Percentiles rank a stretch among this genome's conserved stretches.
Evolutionary conservation across 2,329 filamentous ascomycete species (phyloP).

Genomic region (Scedosporium apiospermum): DNA sequence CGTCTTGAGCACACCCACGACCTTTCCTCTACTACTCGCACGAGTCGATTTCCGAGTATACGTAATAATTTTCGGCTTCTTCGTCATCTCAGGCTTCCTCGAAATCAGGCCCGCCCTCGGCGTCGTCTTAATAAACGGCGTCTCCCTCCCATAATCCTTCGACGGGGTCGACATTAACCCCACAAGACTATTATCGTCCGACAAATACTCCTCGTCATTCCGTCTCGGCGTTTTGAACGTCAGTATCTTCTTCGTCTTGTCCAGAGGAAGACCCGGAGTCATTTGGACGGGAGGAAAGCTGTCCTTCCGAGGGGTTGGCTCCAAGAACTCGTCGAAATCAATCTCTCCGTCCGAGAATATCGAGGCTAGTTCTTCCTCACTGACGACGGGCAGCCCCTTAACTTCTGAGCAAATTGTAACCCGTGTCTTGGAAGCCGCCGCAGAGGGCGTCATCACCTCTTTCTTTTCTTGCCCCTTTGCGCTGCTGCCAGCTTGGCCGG

Average conservation of each 20-base stretch:
- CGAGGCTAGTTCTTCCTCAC: background rate
- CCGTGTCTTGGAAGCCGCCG: background rate
- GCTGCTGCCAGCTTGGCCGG: background rate
- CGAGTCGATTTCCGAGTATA: background rate
- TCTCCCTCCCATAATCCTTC: background rate
- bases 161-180: constrained; percentile 2
- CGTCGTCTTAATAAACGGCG: background rate
- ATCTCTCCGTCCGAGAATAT: background rate
- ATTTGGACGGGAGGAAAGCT: background rate
- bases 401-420: background rate
- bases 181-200: background rate
- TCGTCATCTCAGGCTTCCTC: background rate
- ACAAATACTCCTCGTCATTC: background rate
- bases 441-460: background rate
- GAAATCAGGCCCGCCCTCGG: background rate
- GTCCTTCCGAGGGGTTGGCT: background rate
- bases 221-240: background rate
- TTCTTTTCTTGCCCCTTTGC: background rate
- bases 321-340: background rate
- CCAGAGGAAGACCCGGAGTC: background rate
- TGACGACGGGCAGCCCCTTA: background rate
- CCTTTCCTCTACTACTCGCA: background rate
- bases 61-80: background rate
- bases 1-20: background rate
- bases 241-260: background rate